Base-by-base conservation (phyloP, 352 stramenopile species). In the Globisporangium cystogenes region DNA sequence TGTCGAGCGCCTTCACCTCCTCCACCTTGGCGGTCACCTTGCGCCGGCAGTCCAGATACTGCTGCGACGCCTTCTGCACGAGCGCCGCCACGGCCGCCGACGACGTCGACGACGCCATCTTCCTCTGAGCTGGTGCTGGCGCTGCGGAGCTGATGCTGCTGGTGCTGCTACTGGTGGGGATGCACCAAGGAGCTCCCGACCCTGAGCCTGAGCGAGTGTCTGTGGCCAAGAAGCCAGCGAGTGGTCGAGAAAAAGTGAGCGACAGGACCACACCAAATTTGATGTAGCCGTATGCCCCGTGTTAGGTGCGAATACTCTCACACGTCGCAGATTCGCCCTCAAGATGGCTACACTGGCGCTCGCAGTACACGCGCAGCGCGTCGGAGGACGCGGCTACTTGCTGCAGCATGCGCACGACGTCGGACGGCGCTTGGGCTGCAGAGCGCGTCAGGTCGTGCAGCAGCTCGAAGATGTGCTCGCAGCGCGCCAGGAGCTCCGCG, bases 41-140 rank as follows among this genome's bases (percentile, higher is more conserved):
- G 53, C 83, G 83, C 48, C 82, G 81, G 61, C 83, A 90, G 54
- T 86, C 71, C 50, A 93, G 65, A 64, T 93, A 93, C 57, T 92
- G 71, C 62, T 90, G 76, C 41, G 81, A 92, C 43, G 77, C 72
- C 44, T 86, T 77, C 62, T 93, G 76, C 56, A 87, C 67, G 63
- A 87, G 74, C 59, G 72, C 68, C n/a, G 76, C 68, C 53, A 81
- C 76, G 45, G 72, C 55, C 41, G 70, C 78, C 14, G 76, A 77
- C 48, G 57, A 65, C 39, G 68, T 67, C 31, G 66, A 64, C 16
- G 72, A 75, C 53, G 75, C 70, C 76, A 87, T 87, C 35, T 21
- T 44, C 26, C 40, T 29, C 16, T 11, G 7, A 16, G 31, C 31
- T 36, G 15, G 31, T 16, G 31, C 31, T 36, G 31, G 7, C 4